phyloP scores from a whole-genome alignment of 2,329 filamentous ascomycete genomes.

The Curvularia eragrostidis region DNA sequence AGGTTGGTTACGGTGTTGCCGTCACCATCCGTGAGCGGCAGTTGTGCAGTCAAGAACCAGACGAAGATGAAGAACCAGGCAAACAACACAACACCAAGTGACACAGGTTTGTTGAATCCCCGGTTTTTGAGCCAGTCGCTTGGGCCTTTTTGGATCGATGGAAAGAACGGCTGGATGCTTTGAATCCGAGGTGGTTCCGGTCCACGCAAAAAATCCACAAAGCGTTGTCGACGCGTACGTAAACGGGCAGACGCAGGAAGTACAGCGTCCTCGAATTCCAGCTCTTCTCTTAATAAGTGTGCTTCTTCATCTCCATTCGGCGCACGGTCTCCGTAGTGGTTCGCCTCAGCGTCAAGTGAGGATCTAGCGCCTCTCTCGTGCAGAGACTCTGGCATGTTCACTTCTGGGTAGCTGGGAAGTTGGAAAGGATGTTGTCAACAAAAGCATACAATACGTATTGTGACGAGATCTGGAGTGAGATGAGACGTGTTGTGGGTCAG shows the following conservation, averaged over 20 bases:
- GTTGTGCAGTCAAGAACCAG: slow-evolving; percentile 68
- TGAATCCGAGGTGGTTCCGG: slow-evolving; percentile 54
- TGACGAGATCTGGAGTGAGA: background rate
- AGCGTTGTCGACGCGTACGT: slow-evolving; percentile 11
- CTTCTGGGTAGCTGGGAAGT: background rate
- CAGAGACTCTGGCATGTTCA: slow-evolving; percentile 10
- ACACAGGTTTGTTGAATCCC: slow-evolving; percentile 55
- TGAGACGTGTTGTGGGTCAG: background rate
- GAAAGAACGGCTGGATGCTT: slow-evolving; percentile 62
- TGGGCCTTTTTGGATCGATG: slow-evolving; percentile 69
- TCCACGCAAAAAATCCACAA: slow-evolving; percentile 49
- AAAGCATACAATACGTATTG: slow-evolving; percentile 3
- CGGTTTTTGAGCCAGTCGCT: slow-evolving; percentile 62
- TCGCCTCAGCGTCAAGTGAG: slow-evolving; percentile 13
- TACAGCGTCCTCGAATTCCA: slow-evolving; percentile 32
- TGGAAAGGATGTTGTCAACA: background rate
- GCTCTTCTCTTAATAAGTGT: slow-evolving; percentile 36
- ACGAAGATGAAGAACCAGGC: slow-evolving; percentile 73
- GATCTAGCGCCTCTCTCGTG: background rate
- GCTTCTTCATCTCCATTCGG: slow-evolving; percentile 38
- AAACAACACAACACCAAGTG: slow-evolving; percentile 64
- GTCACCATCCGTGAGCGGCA: slow-evolving; percentile 63
- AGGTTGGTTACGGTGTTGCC: slow-evolving; percentile 71
- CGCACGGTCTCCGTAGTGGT: slow-evolving; percentile 14
- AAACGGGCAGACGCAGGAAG: slow-evolving; percentile 3